phyloP scores from a whole-genome alignment of 2,329 filamentous ascomycete species.

The Cryphonectria japonica region DNA sequence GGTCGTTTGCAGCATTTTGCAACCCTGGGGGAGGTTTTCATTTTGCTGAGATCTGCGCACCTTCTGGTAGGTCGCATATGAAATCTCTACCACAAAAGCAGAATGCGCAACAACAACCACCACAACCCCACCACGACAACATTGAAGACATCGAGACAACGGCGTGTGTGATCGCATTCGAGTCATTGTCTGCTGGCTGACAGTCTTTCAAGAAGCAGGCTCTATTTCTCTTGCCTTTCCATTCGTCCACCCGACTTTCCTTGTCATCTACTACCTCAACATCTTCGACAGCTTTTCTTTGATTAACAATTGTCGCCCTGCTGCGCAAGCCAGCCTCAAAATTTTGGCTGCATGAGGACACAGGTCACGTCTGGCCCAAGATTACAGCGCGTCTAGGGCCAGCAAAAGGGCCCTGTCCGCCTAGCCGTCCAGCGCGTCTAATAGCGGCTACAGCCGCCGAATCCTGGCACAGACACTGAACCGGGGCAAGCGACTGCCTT shows the following conservation, averaged over 20 bases:
- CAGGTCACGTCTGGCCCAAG: background rate
- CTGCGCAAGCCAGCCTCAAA: background rate
- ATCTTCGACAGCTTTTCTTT: background rate
- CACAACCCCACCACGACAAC: background rate
- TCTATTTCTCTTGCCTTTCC: background rate
- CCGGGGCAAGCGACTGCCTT: constrained; percentile 19
- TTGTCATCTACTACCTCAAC: background rate
- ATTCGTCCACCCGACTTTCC: background rate
- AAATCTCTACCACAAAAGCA: background rate
- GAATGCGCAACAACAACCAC: background rate
- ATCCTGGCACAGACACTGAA: constrained; percentile 23
- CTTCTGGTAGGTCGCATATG: background rate
- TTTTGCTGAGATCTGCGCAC: background rate
- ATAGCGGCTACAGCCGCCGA: constrained; percentile 23
- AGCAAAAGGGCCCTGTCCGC: background rate
- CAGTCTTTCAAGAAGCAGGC: constrained; percentile 2
- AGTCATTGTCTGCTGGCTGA: constrained; percentile 14
- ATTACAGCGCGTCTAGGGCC: background rate
- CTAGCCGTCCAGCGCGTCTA: constrained; percentile 24
- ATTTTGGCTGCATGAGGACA: background rate
- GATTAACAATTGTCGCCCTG: constrained; percentile 2
- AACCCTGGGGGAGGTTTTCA: background rate
- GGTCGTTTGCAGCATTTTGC: background rate
- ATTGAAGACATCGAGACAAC: constrained; percentile 3
- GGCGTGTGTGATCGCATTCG: constrained; percentile 5